These are phyloP conservation scores for Salix dunnii DNA, from an alignment of 345 rosid species.

Conservation along the genomic window DNA sequence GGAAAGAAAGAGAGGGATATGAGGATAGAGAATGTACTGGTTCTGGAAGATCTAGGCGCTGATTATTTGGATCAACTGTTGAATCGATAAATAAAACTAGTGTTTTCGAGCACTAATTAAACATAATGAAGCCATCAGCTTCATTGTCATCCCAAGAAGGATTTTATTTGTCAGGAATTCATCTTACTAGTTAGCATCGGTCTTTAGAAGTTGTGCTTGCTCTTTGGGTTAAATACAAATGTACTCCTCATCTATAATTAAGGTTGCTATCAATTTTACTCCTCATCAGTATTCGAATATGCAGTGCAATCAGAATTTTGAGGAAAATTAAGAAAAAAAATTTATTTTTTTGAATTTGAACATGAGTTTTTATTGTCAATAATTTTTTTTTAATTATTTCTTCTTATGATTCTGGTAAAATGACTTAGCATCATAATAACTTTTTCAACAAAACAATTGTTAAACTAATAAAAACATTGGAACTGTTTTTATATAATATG, in stretches of 20 bases:
- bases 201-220: neutral
- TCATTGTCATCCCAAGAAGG: neutral
- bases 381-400: too few relatives aligned
- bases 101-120: neutral
- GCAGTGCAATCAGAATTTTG: too few relatives aligned
- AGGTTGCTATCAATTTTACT: too few relatives aligned
- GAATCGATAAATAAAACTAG: neutral
- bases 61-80: constrained; percentile 70
- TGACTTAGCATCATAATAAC: too few relatives aligned
- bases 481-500: too few relatives aligned
- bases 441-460: too few relatives aligned
- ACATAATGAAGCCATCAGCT: neutral
- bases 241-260: neutral
- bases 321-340: too few relatives aligned
- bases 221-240: neutral
- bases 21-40: constrained; percentile 49
- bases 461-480: too few relatives aligned
- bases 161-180: neutral
- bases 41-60: constrained; percentile 75
- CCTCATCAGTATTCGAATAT: too few relatives aligned
- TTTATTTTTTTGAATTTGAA: too few relatives aligned
- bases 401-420: too few relatives aligned
- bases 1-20: constrained; percentile 37
- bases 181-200: neutral
- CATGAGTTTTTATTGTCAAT: too few relatives aligned